Evolutionary conservation across 129 eudicot genomes (phyloP).

Genomic region (Helianthus tuberosus): DNA sequence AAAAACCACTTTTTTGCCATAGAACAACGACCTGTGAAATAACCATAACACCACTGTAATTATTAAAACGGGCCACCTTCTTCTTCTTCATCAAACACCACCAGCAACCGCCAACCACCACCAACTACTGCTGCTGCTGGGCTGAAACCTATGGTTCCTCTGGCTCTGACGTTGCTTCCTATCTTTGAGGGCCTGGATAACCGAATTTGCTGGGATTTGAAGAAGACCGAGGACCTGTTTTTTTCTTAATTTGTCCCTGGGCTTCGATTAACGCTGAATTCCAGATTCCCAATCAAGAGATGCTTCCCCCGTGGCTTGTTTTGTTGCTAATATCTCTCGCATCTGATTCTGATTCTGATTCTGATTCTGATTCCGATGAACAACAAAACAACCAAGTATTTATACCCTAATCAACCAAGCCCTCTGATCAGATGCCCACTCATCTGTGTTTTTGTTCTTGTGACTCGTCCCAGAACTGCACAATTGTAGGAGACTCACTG

Average conservation of each 20-base stretch:
- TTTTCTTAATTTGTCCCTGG: conserved; percentile 18
- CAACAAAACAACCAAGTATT: conserved; percentile 6
- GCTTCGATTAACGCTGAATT: not conserved
- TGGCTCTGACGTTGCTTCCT: not conserved
- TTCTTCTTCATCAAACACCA: too few species aligned
- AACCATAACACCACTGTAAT: too few species aligned
- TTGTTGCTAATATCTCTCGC: not conserved
- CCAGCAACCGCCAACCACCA: not conserved
- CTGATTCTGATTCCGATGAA: not conserved
- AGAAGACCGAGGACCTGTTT: conserved; percentile 20
- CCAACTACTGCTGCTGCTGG: not conserved
- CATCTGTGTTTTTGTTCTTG: conserved; percentile 5
- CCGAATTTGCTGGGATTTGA: conserved; percentile 7
- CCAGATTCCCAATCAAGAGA: not conserved
- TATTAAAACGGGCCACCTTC: too few species aligned
- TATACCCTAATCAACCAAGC: conserved; percentile 7
- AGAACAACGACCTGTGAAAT: too few species aligned
- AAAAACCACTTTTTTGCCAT: too few species aligned
- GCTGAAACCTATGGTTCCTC: not conserved
- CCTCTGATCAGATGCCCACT: conserved; percentile 29
- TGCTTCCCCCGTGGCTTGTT: not conserved
- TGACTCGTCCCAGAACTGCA: conserved; percentile 11
- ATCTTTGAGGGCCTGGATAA: not conserved
- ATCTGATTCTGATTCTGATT: not conserved
- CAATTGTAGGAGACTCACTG: not conserved